phyloP scores from a whole-genome alignment of 306 rosid species.

The Acmispon strigosus region DNA sequence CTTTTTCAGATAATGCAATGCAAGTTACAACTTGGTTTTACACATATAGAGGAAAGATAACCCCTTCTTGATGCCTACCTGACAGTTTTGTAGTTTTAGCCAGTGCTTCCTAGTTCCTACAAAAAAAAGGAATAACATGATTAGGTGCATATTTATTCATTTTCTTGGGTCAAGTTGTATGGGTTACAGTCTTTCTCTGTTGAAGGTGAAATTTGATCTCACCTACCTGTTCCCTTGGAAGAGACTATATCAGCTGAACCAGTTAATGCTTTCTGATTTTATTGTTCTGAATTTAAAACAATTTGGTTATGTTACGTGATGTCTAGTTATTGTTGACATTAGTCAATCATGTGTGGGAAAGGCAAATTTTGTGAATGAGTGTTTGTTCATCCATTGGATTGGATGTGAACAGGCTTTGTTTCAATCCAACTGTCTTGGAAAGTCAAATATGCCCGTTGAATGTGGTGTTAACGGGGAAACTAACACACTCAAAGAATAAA shows the following conservation, averaged over 20 bases:
- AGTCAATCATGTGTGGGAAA: background rate
- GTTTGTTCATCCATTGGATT: no score
- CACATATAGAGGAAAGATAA: background rate
- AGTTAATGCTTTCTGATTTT: background rate
- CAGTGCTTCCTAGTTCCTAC: background rate
- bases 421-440: no score
- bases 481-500: background rate
- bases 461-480: no score
- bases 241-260: background rate
- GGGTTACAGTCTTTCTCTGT: background rate
- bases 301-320: background rate
- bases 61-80: background rate
- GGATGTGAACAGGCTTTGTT: no score
- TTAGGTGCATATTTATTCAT: background rate
- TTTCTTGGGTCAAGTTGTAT: background rate
- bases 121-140: background rate
- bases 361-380: background rate
- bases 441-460: no score
- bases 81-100: background rate
- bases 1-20: conserved; percentile 49
- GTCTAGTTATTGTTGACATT: background rate
- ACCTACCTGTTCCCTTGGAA: background rate
- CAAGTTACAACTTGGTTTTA: conserved; percentile 1
- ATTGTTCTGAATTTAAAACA: background rate
- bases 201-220: background rate